A percentile compares a stretch with the other conserved stretches of the same genome.
These are phyloP conservation scores for Claviceps africana DNA, from an alignment of 2,329 filamentous ascomycete species.

Conservation along the genomic window DNA sequence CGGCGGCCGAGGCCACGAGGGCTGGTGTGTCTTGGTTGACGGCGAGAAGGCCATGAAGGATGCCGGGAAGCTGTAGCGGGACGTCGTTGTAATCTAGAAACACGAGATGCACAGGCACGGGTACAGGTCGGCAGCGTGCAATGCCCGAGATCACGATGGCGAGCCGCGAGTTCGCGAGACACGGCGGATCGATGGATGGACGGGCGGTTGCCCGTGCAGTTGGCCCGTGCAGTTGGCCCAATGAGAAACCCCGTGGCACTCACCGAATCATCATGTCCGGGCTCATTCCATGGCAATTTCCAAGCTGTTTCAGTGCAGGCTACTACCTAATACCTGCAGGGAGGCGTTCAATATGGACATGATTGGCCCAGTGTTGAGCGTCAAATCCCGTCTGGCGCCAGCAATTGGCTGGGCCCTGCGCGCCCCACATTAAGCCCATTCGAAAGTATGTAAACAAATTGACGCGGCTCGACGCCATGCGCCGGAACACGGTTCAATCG, in stretches of 20 bases:
- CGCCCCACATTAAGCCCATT: not conserved
- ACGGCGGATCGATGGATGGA: no score
- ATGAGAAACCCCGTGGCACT: no score
- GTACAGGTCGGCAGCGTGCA: no score
- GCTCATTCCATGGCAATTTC: no score
- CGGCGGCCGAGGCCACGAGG: constrained; percentile 52
- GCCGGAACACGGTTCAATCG: not conserved
- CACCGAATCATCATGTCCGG: no score
- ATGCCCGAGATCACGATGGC: no score
- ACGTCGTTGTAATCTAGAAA: no score
- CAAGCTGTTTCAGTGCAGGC: no score
- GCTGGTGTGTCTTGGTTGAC: constrained; percentile 81
- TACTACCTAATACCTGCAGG: not conserved
- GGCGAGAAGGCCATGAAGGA: constrained; percentile 50
- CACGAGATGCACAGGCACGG: no score
- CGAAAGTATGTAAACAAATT: not conserved
- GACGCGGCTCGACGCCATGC: not conserved
- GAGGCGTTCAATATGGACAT: not conserved
- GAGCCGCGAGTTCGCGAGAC: no score
- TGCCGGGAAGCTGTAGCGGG: constrained; percentile 35
- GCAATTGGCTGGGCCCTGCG: not conserved
- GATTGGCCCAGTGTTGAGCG: not conserved
- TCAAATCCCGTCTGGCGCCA: not conserved
- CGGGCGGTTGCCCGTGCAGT: no score
- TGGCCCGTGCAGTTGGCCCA: no score